Conservation (phyloP, 345 rosid genomes). For the Salix exigua region DNA sequence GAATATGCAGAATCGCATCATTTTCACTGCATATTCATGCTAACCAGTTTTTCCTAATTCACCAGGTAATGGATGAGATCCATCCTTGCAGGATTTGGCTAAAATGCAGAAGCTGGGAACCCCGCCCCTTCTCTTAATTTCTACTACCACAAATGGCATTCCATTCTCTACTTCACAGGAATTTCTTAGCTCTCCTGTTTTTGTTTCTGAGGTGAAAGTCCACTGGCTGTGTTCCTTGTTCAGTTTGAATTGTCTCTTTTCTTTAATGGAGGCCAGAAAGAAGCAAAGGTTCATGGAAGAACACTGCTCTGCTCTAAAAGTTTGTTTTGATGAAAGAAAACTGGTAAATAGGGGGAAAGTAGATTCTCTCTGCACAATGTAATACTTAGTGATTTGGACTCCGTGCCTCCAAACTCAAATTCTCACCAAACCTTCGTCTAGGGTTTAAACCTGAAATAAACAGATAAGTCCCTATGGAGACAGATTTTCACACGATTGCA, state of each 20-base stretch:
- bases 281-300: neutral
- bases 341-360: neutral
- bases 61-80: constrained; percentile 12
- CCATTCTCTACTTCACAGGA: neutral
- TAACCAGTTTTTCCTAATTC: neutral
- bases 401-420: too few species aligned
- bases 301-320: neutral
- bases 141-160: neutral
- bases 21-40: neutral
- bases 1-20: neutral
- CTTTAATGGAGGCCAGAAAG: neutral
- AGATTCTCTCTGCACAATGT: too few species aligned
- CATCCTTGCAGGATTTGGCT: neutral
- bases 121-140: neutral
- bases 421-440: too few species aligned
- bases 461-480: too few species aligned
- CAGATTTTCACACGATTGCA: too few species aligned
- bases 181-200: neutral
- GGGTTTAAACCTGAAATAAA: too few species aligned
- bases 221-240: too few species aligned
- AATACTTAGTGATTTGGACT: too few species aligned
- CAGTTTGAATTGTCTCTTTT: neutral
- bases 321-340: neutral
- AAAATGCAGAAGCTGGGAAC: neutral
- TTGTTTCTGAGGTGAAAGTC: neutral